Evolutionary conservation across 164 flowering plant genomes (phyloP), one percentile per base, ranked within the genome.

Genomic region (Liquidambar formosana): DNA sequence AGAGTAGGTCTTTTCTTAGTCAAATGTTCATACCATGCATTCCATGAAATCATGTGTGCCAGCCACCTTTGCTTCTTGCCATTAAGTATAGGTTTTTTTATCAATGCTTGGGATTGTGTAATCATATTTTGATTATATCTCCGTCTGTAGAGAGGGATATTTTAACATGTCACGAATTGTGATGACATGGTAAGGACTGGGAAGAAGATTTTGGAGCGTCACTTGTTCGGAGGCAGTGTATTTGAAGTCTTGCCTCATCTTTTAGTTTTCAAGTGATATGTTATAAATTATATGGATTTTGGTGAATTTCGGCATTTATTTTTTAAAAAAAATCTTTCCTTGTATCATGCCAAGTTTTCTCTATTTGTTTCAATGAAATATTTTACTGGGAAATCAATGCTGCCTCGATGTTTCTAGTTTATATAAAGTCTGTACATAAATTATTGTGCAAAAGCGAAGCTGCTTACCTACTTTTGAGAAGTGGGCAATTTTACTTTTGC

Each of bases 111-210:
- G 38, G 46, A 25, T 46, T 60, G 33, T 64, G 53, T 54, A n/a
- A 23, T 54, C 63, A 45, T 63, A 56, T 57, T 63, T 53, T 64
- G 73, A 51, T 27, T 23, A 38, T 56, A 38, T 56, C 54, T 18
- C 38, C 60, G 13, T 57, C 33, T 57, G 46, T 57, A 43, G 61
- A 57, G 70, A 13, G 63, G 25, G 19, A 8, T 67, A 57, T 44
- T 41, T 57, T 27, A 33, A 19, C 27, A 28, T 65, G 73, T 65
- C 71, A 65, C 53, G 51, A 61, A 70, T 49, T 66, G 68, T 66
- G 67, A 44, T 66, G 73, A 66, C 74, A 65, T 75, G 61, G 57
- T 61, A 57, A 64, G 45, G 28, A 5, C 25, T 53, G 57, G n/a
- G n/a, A 16, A 61, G 19, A 33, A 25, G 2, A 19, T 9, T 41